Evolutionary conservation across 495 filamentous ascomycete species (phyloP), one percentile per base, ranked within the genome.

Genomic region (Cercophora sp.): DNA sequence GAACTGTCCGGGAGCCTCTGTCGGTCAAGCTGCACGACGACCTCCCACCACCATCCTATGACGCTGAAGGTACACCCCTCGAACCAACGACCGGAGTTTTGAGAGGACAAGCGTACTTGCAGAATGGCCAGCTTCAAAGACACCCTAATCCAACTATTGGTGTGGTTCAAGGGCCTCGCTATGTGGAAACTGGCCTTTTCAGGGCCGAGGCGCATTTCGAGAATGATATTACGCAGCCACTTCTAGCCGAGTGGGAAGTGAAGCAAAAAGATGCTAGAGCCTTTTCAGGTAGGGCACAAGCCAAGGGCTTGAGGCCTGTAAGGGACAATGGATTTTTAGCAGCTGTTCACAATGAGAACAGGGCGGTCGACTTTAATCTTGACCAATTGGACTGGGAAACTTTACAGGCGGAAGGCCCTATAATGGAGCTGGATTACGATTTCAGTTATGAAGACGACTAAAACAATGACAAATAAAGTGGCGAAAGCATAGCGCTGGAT

Each of bases 101-200:
- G 1, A 46, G 53, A 1, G 68, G 61, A 5, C 55, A 53, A 1
- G 39, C 55, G 0, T 73, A 67, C 37, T 44, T 80, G 0, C 20
- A 43, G 1, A 58, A 51, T 16, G 45, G 45, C 0, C 68, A 70
- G 39, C 60, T 80, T 0, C 36, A 47, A 2, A 44, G 59, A 0
- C 63, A 70, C 23, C 59, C 58, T 0, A 48, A 76, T 37, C 68
- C 56, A 1, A 68, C 61, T 0, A 58, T 77, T 16, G 77, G 76
- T 16, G 71, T 60, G 4, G 60, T 79, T 2, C 70, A 81, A 36
- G 77, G 77, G 0, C 67, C 66, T 0, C 63, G 65, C 9, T 81
- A 80, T 40, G 34, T 55, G 0, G 61, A 66, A 9, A 71, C 69
- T 0, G 58, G 60, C 6, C 58, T 74, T 2, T 74, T 63, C 45